These are phyloP conservation scores for Psilocybe tampanensis DNA, from an alignment of 768 basidiomycete genomes.

Conservation along the genomic window DNA sequence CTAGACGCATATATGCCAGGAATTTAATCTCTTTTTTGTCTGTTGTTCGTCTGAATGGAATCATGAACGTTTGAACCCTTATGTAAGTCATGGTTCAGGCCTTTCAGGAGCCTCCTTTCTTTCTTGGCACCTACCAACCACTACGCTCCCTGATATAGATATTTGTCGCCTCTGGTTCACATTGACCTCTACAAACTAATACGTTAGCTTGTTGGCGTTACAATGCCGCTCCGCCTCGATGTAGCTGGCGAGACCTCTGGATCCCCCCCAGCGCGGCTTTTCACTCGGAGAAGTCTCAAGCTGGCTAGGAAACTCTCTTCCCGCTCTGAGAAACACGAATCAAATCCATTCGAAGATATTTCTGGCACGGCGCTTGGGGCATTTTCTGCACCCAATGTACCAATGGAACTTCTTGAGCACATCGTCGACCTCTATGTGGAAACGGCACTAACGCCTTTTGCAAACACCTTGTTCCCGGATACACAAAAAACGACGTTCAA, in stretches of 20 bases:
- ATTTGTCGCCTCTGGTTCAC: too few relatives aligned
- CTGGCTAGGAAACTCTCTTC: background rate
- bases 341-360: background rate
- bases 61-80: too few relatives aligned
- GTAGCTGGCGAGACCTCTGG: background rate
- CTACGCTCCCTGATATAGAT: too few relatives aligned
- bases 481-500: constrained; percentile 25
- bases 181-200: too few relatives aligned
- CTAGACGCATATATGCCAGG: too few relatives aligned
- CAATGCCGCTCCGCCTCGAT: constrained; percentile 4
- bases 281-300: constrained; percentile 3
- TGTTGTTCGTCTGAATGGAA: too few relatives aligned
- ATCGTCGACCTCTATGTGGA: constrained; percentile 32
- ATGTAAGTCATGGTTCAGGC: too few relatives aligned
- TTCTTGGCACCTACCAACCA: too few relatives aligned
- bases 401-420: constrained; percentile 38
- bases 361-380: background rate
- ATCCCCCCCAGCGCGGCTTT: background rate
- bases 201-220: too few relatives aligned
- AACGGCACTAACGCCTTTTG: constrained; percentile 7
- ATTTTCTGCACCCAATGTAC: constrained; percentile 28
- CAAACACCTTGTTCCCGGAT: constrained; percentile 2
- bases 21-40: too few relatives aligned
- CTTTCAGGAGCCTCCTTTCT: too few relatives aligned
- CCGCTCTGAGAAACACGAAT: background rate